Percentiles rank a stretch among this genome's conserved stretches.
phyloP scores from a whole-genome alignment of 1,139 yeast genomes.

The Magnusiomyces ingens region DNA sequence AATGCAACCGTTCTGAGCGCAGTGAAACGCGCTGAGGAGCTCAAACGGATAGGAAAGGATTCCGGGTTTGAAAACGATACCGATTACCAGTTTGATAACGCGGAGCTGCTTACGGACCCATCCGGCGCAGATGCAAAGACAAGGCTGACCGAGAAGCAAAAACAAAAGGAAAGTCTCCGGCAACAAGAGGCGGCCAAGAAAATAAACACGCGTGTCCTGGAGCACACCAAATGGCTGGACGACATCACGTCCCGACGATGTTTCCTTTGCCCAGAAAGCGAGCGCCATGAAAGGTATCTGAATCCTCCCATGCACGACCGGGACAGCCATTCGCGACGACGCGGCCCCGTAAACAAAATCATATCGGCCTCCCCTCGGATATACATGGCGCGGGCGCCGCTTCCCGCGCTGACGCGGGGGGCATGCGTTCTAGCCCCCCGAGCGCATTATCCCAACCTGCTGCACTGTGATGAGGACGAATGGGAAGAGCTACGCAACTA shows the following conservation, averaged over 20 bases:
- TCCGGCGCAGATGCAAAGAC: constrained; percentile 15
- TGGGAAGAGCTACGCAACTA: constrained; percentile 41
- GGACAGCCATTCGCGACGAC: constrained; percentile 1
- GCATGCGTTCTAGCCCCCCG: constrained; percentile 39
- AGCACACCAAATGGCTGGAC: constrained; percentile 30
- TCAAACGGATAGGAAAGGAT: constrained; percentile 34
- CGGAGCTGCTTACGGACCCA: constrained; percentile 32
- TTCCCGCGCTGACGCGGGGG: constrained; percentile 36
- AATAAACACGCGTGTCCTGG: constrained; percentile 27
- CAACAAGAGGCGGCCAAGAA: constrained; percentile 21
- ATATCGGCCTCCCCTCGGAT: constrained; percentile 7
- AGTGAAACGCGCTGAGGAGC: background rate
- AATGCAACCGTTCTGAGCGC: constrained; percentile 25
- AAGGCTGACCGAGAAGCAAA: constrained; percentile 26
- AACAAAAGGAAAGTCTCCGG: constrained; percentile 1
- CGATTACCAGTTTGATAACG: constrained; percentile 41
- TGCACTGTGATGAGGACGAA: constrained; percentile 40
- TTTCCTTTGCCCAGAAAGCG: constrained; percentile 4
- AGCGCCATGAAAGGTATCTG: background rate
- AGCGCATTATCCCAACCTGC: constrained; percentile 37
- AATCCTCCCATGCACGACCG: background rate
- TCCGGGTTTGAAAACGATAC: constrained; percentile 33
- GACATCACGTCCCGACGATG: constrained; percentile 37
- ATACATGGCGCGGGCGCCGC: constrained; percentile 25
- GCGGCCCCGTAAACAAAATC: constrained; percentile 8